Evolutionary conservation across 106 monocot species (phyloP).

Genomic region (Amphibolis antarctica): DNA sequence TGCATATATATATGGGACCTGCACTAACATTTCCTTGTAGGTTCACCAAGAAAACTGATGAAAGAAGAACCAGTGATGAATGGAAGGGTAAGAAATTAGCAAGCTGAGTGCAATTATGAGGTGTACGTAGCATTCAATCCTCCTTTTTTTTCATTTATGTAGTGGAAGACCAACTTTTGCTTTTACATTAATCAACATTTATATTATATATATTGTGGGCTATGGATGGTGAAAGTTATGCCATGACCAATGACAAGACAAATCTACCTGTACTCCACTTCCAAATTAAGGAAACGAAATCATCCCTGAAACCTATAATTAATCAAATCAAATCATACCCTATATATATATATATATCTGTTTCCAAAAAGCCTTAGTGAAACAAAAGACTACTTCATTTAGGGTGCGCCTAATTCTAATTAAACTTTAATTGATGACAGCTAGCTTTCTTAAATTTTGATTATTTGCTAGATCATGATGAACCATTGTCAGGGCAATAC

Average conservation of each 20-base stretch:
- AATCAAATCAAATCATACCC: background rate
- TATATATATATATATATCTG: too few relatives aligned
- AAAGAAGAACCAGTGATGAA: background rate
- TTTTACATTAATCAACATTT: background rate
- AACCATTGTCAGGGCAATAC: too few relatives aligned
- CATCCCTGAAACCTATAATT: background rate
- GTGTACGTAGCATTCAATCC: too few relatives aligned
- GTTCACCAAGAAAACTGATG: slow-evolving; percentile 1
- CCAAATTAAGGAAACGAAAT: background rate
- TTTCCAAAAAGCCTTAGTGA: too few relatives aligned
- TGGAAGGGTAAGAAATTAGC: background rate
- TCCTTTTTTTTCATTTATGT: too few relatives aligned
- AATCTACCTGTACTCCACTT: slow-evolving; percentile 8
- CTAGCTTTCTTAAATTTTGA: too few relatives aligned
- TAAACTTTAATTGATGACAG: too few relatives aligned
- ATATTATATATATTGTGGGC: background rate
- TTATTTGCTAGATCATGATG: too few relatives aligned
- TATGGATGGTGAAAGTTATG: background rate
- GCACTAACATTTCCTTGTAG: background rate
- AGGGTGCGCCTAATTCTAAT: too few relatives aligned
- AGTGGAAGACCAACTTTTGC: background rate
- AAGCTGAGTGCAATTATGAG: background rate
- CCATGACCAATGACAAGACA: slow-evolving; percentile 3
- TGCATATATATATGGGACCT: background rate
- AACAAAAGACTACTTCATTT: too few relatives aligned